Base-by-base conservation (phyloP, 2,329 filamentous ascomycete species). In the Clonostachys sp. region DNA sequence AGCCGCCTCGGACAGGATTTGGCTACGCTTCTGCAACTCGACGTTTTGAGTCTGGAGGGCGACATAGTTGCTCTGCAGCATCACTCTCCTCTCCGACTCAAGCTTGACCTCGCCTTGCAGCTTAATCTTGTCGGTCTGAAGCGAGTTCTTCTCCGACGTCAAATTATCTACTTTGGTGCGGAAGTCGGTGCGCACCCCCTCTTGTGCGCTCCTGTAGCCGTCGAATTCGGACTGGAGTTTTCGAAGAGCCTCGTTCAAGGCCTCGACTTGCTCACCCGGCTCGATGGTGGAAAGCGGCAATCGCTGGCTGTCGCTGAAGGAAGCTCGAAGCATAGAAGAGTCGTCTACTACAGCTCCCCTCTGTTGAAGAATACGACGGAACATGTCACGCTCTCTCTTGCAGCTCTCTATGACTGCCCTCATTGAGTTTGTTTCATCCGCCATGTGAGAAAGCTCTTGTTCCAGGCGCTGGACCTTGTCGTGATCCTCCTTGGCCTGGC, bases 311-410 rank as follows among this genome's bases (percentile, higher is more conserved):
- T 80, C 77, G 50, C 85, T 81, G 34, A 87, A 69, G 16, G 87
- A 88, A 56, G 85, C 83, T 2, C 86, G 89, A 60, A 95, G 84
- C 44, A 84, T 75, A 2, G 84, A 84, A 14, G 80, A 77, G 40
- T 86, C 73, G 50, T 91, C 86, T 12, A 71, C 75, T 62, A 80
- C 61, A 61, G 78, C 59, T 60, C 75, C 63, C 69, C 84, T 66
- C 52, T 94, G 88, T 55, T 92, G 88, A 33, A 96, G 80, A 74
- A 97, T 91, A 45, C 91, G 90, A 18, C 92, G 85, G 84, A 96
- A 97, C 82, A 96, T 96, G 62, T 99, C 92, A 52, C 94, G 86
- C 70, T 99, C 94, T 58, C 91, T 89, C 62, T 94, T 90, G 64
- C 95, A 96, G 64, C 89, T 95, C 71, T 96, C 89, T 53, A 91